Base-by-base conservation (phyloP, 352 stramenopile species). In the Globisporangium megalacanthum region DNA sequence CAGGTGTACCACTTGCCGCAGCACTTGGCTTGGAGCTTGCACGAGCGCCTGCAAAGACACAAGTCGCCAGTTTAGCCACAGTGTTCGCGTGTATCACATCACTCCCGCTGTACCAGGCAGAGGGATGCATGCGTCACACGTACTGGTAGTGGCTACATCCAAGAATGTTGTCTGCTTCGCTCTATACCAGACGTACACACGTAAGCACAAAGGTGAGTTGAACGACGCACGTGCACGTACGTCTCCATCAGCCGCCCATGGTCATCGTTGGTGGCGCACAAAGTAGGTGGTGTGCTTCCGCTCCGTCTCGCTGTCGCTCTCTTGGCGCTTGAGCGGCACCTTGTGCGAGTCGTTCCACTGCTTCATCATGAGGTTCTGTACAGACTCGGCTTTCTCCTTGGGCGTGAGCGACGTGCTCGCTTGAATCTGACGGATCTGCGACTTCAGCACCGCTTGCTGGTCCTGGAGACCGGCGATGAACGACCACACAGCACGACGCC, bases 1-100 rank as follows among this genome's bases (percentile, higher is more conserved):
- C 90, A 97, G 7, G 82, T 79, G 58, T 96, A 97, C 73, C 92
- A 91, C 52, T 86, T 82, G 41, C 81, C 79, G 62, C 90, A 97
- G 70, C 90, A 97, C 55, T 92, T 88, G 8, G 77, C 71, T 56
- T 86, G 75, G 7, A 97, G 54, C 55, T 95, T 96, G 68, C 82
- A 92, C 22, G 65, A 64, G 9, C 87, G 74, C 49, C 82, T 89
- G 54, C n/a, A 2, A 35, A 47, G 29, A n/a, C 20, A 54, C 6
- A 39, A 11, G 6, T 20, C 14, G 31, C 46, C 49, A 66, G 39
- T 37, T 41, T 14, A 14, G 45, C 20, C 13, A 25, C 2, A 14
- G 20, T 14, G 14, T 36, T 7, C 2, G 49, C 7, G 5, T 17
- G 36, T 13, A 9, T 6, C 25, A 29, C 25, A 29, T 29, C 25